phyloP scores from a whole-genome alignment of 73 alveolate genomes.

The Effrenium voratum region DNA sequence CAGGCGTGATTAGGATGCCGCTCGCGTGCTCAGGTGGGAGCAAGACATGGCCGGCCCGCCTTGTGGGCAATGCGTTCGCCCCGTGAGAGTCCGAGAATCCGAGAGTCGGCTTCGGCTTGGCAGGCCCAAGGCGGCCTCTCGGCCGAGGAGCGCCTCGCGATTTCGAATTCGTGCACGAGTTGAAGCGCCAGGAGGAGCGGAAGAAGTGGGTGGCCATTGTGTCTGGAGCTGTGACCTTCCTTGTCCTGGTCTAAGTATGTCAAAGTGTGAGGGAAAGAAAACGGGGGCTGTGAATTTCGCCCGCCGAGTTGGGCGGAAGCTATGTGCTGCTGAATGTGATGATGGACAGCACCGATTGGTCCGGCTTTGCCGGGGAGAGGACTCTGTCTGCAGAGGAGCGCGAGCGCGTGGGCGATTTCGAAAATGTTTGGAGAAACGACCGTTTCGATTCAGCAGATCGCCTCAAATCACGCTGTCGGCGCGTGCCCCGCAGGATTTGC shows the following conservation, averaged over 20 bases:
- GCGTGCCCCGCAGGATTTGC: too few relatives aligned
- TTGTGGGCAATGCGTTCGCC: neutral
- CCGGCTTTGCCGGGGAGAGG: conserved; percentile 60
- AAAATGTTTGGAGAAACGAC: too few relatives aligned
- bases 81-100: neutral
- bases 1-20: neutral
- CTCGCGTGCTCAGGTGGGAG: neutral
- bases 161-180: neutral
- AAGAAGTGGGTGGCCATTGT: conserved; percentile 89
- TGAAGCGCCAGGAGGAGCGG: conserved; percentile 47
- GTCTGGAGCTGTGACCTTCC: conserved; percentile 75
- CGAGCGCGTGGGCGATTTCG: too few relatives aligned
- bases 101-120: neutral
- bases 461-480: too few relatives aligned
- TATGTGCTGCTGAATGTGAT: conserved; percentile 32
- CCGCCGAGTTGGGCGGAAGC: conserved; percentile 42
- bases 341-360: conserved; percentile 85
- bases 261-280: too few relatives aligned
- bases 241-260: neutral
- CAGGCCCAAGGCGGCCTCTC: conserved; percentile 9
- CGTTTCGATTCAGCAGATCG: too few relatives aligned
- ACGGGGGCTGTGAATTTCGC: neutral
- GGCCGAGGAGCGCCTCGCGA: neutral
- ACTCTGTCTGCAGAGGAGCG: conserved; percentile 76
- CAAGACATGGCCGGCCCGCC: neutral